Percentiles rank a stretch among this genome's conserved stretches.
Evolutionary conservation across 2,329 filamentous ascomycete genomes (phyloP).

Genomic region (Dactylellina leptospora): DNA sequence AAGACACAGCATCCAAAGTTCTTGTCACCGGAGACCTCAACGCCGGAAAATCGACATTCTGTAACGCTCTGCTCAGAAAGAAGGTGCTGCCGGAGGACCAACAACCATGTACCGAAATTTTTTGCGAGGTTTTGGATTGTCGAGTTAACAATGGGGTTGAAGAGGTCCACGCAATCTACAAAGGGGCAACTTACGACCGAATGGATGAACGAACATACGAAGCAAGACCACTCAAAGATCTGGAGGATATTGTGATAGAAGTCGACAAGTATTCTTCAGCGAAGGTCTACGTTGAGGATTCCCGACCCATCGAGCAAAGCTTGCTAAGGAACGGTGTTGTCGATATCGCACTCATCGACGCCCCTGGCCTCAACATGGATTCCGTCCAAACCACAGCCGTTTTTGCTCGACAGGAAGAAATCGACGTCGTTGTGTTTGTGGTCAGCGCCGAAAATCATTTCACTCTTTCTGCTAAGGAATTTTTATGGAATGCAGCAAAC

Average conservation of each 20-base stretch:
- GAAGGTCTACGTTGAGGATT: constrained; percentile 95
- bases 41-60: constrained; percentile 97
- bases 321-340: constrained; percentile 97
- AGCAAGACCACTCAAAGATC: constrained; percentile 77
- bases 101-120: constrained; percentile 97
- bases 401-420: constrained; percentile 96
- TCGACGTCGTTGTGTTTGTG: constrained; percentile 98
- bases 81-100: constrained; percentile 96
- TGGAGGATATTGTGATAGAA: constrained; percentile 90
- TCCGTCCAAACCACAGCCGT: constrained; percentile 97
- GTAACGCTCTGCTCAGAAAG: constrained; percentile 90
- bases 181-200: constrained; percentile 79
- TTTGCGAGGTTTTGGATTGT: constrained; percentile 94
- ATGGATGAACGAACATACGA: constrained; percentile 95
- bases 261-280: constrained; percentile 90
- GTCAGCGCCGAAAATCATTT: constrained; percentile 98
- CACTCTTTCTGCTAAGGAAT: constrained; percentile 95
- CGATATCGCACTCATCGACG: constrained; percentile 96
- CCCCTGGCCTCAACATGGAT: constrained; percentile 92
- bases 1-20: constrained; percentile 97
- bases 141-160: constrained; percentile 89
- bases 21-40: constrained; percentile 95
- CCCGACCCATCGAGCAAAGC: constrained; percentile 87
- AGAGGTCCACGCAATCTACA: constrained; percentile 94
- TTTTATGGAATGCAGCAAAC: constrained; percentile 91